These are phyloP conservation scores for Mucor saturninus DNA, from an alignment of 371 early-diverging fungal species.

Conservation along the genomic window DNA sequence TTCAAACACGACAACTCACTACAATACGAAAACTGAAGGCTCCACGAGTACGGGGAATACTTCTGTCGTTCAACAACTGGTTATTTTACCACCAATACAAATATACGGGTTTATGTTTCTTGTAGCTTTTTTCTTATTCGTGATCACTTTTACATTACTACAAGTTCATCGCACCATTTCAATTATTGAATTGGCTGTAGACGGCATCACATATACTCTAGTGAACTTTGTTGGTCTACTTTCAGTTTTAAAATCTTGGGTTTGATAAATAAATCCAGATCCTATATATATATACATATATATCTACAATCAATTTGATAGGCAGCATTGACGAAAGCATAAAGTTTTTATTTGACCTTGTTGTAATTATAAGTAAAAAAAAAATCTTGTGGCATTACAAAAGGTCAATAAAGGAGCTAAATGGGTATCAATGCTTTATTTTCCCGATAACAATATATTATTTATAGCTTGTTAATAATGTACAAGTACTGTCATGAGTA, in stretches of 20 bases:
- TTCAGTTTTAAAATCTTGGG: not conserved
- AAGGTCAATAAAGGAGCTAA: too few relatives aligned
- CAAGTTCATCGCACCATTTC: conserved; percentile 1
- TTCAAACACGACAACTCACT: not conserved
- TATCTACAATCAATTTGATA: too few relatives aligned
- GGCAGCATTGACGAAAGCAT: too few relatives aligned
- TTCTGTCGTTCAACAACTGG: not conserved
- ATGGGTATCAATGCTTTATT: too few relatives aligned
- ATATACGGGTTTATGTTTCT: conserved; percentile 1
- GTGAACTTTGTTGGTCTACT: not conserved
- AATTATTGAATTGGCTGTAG: not conserved
- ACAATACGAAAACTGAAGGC: not conserved
- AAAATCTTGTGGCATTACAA: too few relatives aligned
- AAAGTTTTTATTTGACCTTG: too few relatives aligned
- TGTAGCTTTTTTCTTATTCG: not conserved
- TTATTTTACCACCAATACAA: not conserved
- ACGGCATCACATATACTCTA: not conserved
- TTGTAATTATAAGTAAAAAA: too few relatives aligned
- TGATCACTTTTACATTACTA: not conserved
- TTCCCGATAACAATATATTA: too few relatives aligned
- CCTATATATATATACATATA: too few relatives aligned
- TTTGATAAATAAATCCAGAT: not conserved
- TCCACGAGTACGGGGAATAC: not conserved
- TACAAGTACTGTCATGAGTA: too few relatives aligned
- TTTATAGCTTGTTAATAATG: too few relatives aligned